These are phyloP conservation scores for Delphinella strobiligena DNA, from an alignment of 2,329 filamentous ascomycete genomes.

Conservation along the genomic window DNA sequence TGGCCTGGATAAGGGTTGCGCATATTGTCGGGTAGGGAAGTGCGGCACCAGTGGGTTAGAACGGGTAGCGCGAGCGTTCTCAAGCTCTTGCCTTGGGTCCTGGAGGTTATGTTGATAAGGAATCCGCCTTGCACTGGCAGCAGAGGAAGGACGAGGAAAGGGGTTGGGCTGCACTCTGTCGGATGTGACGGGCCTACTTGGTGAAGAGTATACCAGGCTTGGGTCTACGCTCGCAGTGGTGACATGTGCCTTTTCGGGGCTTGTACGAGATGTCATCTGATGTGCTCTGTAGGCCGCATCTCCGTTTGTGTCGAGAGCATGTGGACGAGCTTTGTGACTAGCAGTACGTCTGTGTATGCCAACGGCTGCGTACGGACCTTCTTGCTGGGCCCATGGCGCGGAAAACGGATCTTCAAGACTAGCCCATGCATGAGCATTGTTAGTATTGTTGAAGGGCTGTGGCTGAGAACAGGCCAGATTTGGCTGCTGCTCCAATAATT, in stretches of 20 bases:
- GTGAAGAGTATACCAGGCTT: slow-evolving; percentile 29
- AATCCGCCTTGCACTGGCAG: background rate
- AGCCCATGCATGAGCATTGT: background rate
- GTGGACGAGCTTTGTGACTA: background rate
- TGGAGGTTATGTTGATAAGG: slow-evolving; percentile 27
- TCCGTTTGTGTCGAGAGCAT: background rate
- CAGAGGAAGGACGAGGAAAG: slow-evolving; percentile 1
- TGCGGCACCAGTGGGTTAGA: background rate
- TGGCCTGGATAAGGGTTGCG: slow-evolving; percentile 11
- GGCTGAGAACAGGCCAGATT: background rate
- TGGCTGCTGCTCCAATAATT: too few relatives aligned
- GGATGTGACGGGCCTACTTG: slow-evolving; percentile 13
- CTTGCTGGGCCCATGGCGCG: background rate
- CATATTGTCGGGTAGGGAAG: background rate
- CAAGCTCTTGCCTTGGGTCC: slow-evolving; percentile 24
- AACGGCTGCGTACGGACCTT: background rate
- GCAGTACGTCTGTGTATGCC: background rate
- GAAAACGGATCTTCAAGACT: background rate
- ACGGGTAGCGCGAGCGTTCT: slow-evolving; percentile 7
- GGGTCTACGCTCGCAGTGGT: slow-evolving; percentile 34
- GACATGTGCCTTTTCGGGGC: background rate
- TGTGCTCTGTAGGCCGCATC: background rate
- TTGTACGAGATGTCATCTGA: background rate
- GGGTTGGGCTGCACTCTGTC: slow-evolving; percentile 1
- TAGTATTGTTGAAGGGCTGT: background rate